A percentile compares a stretch with the other conserved stretches of the same genome.
Evolutionary conservation across 2,329 filamentous ascomycete genomes (phyloP).

Genomic region (Lachnellula arida): DNA sequence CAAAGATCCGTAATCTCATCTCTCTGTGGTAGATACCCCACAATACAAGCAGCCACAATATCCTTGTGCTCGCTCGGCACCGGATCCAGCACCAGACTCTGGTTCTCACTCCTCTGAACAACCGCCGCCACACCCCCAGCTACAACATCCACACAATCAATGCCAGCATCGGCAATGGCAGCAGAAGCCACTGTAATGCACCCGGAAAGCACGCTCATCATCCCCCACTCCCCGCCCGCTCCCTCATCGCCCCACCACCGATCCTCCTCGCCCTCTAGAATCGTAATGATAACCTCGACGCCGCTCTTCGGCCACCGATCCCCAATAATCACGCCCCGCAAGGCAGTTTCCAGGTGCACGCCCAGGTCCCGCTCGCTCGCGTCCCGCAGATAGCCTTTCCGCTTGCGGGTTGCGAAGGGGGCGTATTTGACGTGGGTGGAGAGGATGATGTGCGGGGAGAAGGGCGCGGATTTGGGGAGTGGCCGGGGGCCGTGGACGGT

Average conservation of each 20-base stretch:
- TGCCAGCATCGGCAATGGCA: conserved; percentile 88
- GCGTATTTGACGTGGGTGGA: conserved; percentile 95
- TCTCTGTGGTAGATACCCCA: conserved; percentile 79
- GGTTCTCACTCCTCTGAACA: conserved; percentile 42
- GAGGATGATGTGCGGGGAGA: conserved; percentile 87
- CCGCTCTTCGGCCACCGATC: conserved; percentile 98
- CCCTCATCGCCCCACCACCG: conserved; percentile 57
- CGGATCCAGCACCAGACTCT: conserved; percentile 68
- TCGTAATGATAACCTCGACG: conserved; percentile 88
- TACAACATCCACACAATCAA: conserved; percentile 90
- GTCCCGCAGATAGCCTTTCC: conserved; percentile 83
- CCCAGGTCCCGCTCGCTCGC: conserved; percentile 82
- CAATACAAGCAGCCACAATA: conserved; percentile 78
- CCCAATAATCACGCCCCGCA: conserved; percentile 84
- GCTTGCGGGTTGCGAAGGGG: conserved; percentile 79
- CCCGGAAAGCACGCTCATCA: conserved; percentile 86
- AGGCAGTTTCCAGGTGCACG: conserved; percentile 83
- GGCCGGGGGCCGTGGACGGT: conserved; percentile 91
- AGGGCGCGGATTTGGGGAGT: conserved; percentile 81
- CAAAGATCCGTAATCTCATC: conserved; percentile 94
- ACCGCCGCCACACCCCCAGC: conserved; percentile 85
- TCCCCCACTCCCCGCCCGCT: conserved; percentile 68
- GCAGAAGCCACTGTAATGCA: conserved; percentile 93
- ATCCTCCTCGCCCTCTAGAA: conserved; percentile 90
- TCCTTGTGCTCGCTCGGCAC: conserved; percentile 73